Conservation (phyloP, 83 land plant species). For the Isoetes engelmannii region DNA sequence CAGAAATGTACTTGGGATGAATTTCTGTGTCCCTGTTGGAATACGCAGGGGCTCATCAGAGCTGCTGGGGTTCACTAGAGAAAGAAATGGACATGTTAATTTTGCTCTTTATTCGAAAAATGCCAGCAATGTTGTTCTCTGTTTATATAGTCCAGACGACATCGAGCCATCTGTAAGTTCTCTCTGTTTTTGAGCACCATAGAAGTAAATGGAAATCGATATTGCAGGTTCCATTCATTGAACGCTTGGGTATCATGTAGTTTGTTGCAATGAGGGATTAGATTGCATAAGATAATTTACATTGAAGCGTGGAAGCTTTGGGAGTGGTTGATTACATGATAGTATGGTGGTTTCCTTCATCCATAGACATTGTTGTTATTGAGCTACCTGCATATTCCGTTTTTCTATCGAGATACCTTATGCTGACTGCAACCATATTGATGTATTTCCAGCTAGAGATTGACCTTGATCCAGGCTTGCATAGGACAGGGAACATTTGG, state of each 20-base stretch:
- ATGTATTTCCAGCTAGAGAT: constrained; percentile 43
- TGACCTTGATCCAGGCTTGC: constrained; percentile 66
- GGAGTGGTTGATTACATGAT: constrained; percentile 16
- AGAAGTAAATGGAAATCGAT: background rate
- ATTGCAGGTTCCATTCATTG: background rate
- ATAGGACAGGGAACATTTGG: constrained; percentile 79
- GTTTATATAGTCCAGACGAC: constrained; percentile 50
- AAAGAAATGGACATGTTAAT: constrained; percentile 51
- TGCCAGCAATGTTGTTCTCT: constrained; percentile 71
- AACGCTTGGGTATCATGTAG: background rate
- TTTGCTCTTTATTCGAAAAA: constrained; percentile 68
- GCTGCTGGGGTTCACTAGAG: constrained; percentile 56
- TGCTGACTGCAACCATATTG: background rate
- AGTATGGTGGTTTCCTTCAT: constrained; percentile 3
- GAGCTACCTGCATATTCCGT: background rate
- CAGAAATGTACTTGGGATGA: constrained; percentile 45
- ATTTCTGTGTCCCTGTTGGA: constrained; percentile 76
- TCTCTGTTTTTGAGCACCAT: background rate
- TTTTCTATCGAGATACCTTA: background rate
- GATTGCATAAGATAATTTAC: background rate
- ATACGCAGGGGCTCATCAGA: constrained; percentile 47
- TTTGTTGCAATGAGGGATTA: background rate
- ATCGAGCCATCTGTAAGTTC: constrained; percentile 50
- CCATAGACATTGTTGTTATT: background rate
- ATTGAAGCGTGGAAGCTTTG: background rate